Conservation (phyloP, 495 filamentous ascomycete species). For the Penicillium samsonianum region DNA sequence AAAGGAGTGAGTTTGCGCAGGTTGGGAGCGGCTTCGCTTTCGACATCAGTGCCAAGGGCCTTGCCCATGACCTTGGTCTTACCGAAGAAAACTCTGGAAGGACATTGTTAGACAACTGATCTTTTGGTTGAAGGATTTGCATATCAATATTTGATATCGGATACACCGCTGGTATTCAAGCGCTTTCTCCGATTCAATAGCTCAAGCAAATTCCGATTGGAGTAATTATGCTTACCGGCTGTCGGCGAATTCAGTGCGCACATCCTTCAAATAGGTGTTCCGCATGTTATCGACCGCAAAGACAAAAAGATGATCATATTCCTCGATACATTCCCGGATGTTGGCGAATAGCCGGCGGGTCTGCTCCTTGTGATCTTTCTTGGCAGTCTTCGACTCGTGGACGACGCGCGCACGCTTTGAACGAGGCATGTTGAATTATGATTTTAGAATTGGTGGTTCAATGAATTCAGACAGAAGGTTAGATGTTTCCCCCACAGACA, state of each 20-base stretch:
- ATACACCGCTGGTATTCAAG: neutral
- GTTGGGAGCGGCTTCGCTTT: conserved; percentile 74
- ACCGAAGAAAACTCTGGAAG: conserved; percentile 84
- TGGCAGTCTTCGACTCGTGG: conserved; percentile 83
- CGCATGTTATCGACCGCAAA: conserved; percentile 98
- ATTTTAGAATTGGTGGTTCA: conserved; percentile 10
- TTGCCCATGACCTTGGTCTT: conserved; percentile 98
- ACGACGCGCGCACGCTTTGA: conserved; percentile 90
- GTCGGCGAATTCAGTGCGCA: conserved; percentile 79
- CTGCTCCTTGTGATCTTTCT: conserved; percentile 87
- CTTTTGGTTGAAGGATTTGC: conserved; percentile 7
- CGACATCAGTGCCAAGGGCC: conserved; percentile 74
- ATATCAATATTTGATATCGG: conserved; percentile 12
- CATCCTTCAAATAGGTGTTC: conserved; percentile 93
- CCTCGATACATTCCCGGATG: conserved; percentile 79
- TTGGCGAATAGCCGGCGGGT: conserved; percentile 84
- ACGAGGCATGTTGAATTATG: conserved; percentile 74
- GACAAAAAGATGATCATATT: conserved; percentile 89
- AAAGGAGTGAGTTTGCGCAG: conserved; percentile 67
- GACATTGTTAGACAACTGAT: neutral
- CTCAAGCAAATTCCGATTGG: neutral
- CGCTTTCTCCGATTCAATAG: conserved; percentile 3
- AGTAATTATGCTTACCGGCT: conserved; percentile 61
- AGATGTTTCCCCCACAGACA: conserved; percentile 19
- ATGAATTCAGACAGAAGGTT: conserved; percentile 12